phyloP scores from a whole-genome alignment of 441 rosid species.

The Populus hybrid region DNA sequence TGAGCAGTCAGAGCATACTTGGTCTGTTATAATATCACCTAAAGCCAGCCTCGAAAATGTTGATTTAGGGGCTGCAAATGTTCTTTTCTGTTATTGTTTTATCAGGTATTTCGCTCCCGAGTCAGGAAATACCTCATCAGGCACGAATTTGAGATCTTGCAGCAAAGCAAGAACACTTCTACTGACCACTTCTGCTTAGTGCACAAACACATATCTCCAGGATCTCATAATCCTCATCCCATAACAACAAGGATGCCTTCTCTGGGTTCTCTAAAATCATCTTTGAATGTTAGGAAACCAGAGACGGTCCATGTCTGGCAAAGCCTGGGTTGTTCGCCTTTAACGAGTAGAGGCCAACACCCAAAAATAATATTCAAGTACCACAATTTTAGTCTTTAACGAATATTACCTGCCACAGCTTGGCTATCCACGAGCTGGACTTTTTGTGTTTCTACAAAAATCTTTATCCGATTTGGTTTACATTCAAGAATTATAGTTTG shows the following conservation, averaged over 20 bases:
- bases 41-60: neutral
- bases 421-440: too few species aligned
- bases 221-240: slow-evolving; percentile 54
- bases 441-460: too few species aligned
- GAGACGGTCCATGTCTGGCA: slow-evolving; percentile 57
- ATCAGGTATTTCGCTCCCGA: neutral
- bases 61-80: neutral
- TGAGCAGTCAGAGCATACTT: neutral
- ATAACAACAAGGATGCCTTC: slow-evolving; percentile 37
- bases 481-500: too few species aligned
- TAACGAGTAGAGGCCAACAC: too few species aligned
- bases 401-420: neutral
- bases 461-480: too few species aligned
- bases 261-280: slow-evolving; percentile 41
- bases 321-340: slow-evolving; percentile 47
- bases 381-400: neutral
- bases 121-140: neutral
- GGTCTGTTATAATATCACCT: neutral
- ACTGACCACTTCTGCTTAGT: slow-evolving; percentile 46
- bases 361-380: neutral
- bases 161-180: slow-evolving; percentile 62
- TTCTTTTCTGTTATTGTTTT: neutral
- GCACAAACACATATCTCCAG: slow-evolving; percentile 81
- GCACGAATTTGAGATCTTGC: slow-evolving; percentile 31
- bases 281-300: slow-evolving; percentile 50